Conservation (phyloP, 148 eudicot species). For the Rhododendron molle region DNA sequence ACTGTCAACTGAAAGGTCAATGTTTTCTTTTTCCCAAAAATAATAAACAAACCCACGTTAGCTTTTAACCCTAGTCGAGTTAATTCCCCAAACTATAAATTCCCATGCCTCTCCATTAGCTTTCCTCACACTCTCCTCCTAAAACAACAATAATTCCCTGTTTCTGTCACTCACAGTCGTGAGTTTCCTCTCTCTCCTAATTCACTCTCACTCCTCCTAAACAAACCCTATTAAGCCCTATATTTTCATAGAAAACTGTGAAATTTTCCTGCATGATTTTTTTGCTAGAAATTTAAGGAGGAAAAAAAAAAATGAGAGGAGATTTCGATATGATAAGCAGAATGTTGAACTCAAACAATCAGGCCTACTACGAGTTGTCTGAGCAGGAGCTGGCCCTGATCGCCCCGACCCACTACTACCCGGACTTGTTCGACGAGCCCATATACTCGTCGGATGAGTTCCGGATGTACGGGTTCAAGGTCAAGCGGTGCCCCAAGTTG, state of each 20-base stretch:
- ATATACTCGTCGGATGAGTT: conserved; percentile 17
- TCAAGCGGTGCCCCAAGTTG: conserved; percentile 12
- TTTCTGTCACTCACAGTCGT: too few species aligned
- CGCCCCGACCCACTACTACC: not conserved
- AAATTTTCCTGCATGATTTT: not conserved
- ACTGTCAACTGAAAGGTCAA: not conserved
- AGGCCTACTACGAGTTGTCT: not conserved
- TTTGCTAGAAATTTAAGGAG: not conserved
- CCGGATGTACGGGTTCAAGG: conserved; percentile 18
- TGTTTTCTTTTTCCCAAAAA: not conserved
- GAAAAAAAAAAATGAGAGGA: not conserved
- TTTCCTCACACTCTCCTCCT: not conserved
- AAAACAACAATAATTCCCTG: too few species aligned
- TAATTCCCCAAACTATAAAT: conserved; percentile 9
- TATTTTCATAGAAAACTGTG: not conserved
- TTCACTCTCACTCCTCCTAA: not conserved
- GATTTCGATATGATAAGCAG: not conserved
- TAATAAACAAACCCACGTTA: not conserved
- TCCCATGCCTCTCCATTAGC: not conserved
- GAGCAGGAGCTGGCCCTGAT: not conserved
- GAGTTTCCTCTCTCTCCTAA: not conserved
- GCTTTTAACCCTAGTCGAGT: not conserved
- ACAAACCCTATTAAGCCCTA: not conserved
- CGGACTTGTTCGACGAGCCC: not conserved
- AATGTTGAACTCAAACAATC: conserved; percentile 12